These are phyloP conservation scores for Lignosus rhinocerotis DNA, from an alignment of 1,284 basidiomycete genomes.

Conservation along the genomic window DNA sequence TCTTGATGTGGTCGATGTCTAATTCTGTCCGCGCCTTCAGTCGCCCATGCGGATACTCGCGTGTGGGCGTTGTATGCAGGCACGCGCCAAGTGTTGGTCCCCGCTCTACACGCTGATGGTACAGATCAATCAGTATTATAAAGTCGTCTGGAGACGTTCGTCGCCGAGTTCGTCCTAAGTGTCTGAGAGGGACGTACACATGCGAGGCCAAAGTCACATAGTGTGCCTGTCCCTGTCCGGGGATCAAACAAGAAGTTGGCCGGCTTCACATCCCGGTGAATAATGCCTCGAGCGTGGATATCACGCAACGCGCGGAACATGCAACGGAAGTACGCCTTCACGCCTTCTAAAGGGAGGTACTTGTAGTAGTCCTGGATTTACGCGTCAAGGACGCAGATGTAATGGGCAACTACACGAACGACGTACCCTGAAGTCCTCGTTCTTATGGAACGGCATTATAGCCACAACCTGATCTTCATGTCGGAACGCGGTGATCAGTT, in stretches of 20 bases:
- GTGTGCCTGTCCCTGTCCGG: conserved; percentile 77
- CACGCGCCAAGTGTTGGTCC: conserved; percentile 57
- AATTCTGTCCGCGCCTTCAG: conserved; percentile 41
- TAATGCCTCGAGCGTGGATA: conserved; percentile 85
- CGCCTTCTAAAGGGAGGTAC: conserved; percentile 66
- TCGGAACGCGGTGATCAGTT: conserved; percentile 94
- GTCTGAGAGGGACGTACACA: conserved; percentile 58
- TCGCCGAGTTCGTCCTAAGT: background rate
- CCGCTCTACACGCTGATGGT: conserved; percentile 55
- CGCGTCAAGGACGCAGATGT: conserved; percentile 11
- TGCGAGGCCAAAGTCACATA: conserved; percentile 96
- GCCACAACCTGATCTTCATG: conserved; percentile 92
- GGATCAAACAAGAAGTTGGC: conserved; percentile 98
- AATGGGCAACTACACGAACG: background rate
- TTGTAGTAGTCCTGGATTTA: conserved; percentile 71
- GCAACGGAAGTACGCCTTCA: conserved; percentile 89
- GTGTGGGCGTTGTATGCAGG: conserved; percentile 69
- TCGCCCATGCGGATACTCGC: conserved; percentile 68
- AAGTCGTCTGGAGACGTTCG: background rate
- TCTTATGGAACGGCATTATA: conserved; percentile 92
- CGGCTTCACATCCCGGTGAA: conserved; percentile 98
- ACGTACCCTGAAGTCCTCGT: conserved; percentile 90
- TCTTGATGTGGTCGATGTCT: conserved; percentile 46
- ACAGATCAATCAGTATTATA: background rate
- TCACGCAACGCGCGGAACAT: conserved; percentile 90